Evolutionary conservation across 306 rosid species (phyloP), one percentile per base, ranked within the genome.

Genomic region (Cercis canadensis): DNA sequence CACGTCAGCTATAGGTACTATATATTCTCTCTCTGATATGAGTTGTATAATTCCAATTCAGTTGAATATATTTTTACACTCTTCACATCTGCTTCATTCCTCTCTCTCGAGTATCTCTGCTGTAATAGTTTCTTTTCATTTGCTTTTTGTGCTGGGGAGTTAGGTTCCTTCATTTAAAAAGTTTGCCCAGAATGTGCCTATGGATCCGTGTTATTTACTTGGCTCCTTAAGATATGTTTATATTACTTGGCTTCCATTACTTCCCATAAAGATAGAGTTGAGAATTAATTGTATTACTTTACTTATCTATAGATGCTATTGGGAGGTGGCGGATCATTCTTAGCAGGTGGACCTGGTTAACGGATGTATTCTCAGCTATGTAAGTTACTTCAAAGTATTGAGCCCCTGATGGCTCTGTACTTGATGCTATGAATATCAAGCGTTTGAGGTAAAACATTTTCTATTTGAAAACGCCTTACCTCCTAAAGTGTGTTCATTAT

Each of bases 291-390:
- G n/a, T 56, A 24, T 45, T 74, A n/a, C 72, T 65, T 75, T 60
- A 32, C 63, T n/a, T 62, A 73, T 69, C 73, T 72, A 50, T 74
- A 94, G 96, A 78, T 87, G 85, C 82, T 94, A 40, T 1, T 94
- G 82, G 95, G 97, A 78, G 99, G 99, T 8, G 97, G 98, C 72
- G 96, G 96, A 62, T 94, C 96, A 36, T 90, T 90, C 82, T 94
- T 97, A 60, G 85, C 92, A 7, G 88, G 96, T 46, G 98, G 98
- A 56, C 97, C 96, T 80, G 95, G 97, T 80, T 89, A 90, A 79
- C 97, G 98, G 84, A 90, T 90, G 98, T 80, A 84, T 76, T 90
- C 98, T 18, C 85, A 90, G 55, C 84, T 90, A 52, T 94, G 97
- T 90, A 86, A 91, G 97, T 87, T 73, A 43, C 64, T 65, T 71